Conservation (phyloP, 768 basidiomycete species). For the Amanita rimosa region DNA sequence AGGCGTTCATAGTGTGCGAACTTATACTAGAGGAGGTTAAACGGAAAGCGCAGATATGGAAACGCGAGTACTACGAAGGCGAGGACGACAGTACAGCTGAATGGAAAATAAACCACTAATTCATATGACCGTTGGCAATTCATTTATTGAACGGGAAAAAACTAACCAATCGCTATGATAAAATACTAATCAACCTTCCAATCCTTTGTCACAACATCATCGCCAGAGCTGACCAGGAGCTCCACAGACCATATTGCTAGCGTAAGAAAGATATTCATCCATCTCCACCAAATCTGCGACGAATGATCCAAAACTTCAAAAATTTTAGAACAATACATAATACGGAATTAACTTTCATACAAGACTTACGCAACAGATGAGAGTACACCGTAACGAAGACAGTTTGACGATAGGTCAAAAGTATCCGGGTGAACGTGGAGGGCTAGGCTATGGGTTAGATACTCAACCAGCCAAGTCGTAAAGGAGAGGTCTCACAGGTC, state of each 20-base stretch:
- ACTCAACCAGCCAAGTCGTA: neutral
- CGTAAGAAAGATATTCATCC: constrained; percentile 86
- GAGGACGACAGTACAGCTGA: constrained; percentile 47
- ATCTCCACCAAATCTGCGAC: constrained; percentile 90
- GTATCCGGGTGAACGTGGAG: constrained; percentile 58
- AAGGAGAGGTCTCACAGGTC: constrained; percentile 42
- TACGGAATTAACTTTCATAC: neutral
- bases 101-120: constrained; percentile 53
- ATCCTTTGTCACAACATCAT: constrained; percentile 49
- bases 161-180: neutral
- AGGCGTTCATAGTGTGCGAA: constrained; percentile 73
- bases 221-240: constrained; percentile 67
- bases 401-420: constrained; percentile 74
- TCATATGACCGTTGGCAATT: neutral
- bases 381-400: constrained; percentile 86
- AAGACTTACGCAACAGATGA: constrained; percentile 59
- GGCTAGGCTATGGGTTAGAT: constrained; percentile 34
- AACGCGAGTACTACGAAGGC: constrained; percentile 78
- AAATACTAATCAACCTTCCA: constrained; percentile 66
- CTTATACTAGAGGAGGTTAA: constrained; percentile 82
- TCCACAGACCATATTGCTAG: constrained; percentile 77
- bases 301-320: constrained; percentile 70
- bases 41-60: constrained; percentile 80
- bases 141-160: neutral
- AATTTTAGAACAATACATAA: neutral